Evolutionary conservation across 1,284 basidiomycete genomes (phyloP), one percentile per base, ranked within the genome.

Genomic region (Schizophyllum commune): DNA sequence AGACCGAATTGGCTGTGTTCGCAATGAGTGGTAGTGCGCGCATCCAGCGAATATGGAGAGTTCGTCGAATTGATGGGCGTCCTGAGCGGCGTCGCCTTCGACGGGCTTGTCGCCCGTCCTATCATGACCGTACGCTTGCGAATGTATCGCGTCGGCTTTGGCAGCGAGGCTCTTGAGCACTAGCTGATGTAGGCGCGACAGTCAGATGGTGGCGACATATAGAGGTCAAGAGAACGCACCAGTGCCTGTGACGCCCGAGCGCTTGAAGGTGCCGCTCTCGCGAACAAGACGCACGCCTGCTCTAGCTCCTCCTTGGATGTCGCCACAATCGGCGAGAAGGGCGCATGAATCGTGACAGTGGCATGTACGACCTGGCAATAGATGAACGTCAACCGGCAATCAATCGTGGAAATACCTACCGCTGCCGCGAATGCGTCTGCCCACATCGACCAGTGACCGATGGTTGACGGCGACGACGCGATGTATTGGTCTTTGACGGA

Each of bases 401-500:
- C 21, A 58, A 51, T 58, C 7, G 54, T 17, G 15, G 52, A 20
- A 4, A 62, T 32, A 74, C 81, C 63, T 66, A 85, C 84, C 63
- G 83, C 83, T 47, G 83, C 81, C 8, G 82, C 83, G 66, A 89
- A 85, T 9, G 80, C 82, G 69, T 79, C 85, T 1, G 82, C 83
- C 88, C 86, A 90, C 69, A 84, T 79, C 11, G 77, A 72, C 81
- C 85, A 84, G 62, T 82, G 83, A 22, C 85, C 71, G 6, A 81
- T 73, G 58, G 77, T 79, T 1, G 84, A 73, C 58, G 77, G 77
- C 0, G 86, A 84, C 68, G 77, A 78, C 17, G 75, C 68, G 11
- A 74, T 65, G 65, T 85, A 86, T 63, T 86, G 81, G 17, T 83
- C 80, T 32, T 75, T 68, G 13, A 85, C 72, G 1, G 77, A 77